Base-by-base conservation (phyloP, 345 rosid species). In the Acer saccharum region DNA sequence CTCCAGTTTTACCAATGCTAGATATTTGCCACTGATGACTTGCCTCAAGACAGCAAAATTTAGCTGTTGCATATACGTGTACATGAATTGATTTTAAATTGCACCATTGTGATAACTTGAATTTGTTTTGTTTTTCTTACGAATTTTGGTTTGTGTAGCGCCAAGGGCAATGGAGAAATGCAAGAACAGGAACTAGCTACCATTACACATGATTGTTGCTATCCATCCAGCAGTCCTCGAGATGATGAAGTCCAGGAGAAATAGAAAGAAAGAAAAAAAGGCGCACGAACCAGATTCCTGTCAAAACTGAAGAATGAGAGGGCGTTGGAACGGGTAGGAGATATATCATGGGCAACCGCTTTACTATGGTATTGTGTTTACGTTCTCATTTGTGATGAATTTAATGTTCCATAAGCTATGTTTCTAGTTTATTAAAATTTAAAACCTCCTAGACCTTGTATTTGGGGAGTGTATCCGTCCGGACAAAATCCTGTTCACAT, bases 121-220 rank as follows among this genome's bases (percentile, higher is more conserved):
- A 50, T 20, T 29, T 50, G 27, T 35, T 27, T 60, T 18, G 9
- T 20, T 74, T 41, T 69, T 65, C n/a, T 6, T n/a, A 20, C 43
- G 62, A 35, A 17, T 77, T 77, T 73, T 60, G 12, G 71, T 76
- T 71, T 21, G 2, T 81, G 72, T 83, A 91, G 94, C 94, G 11
- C 92, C 94, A 78, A 86, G 94, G 86, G 90, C 91, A 16, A 73
- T 81, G 77, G 91, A 91, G 82, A 91, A 89, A 83, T 84, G 84
- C 86, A 86, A 82, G 82, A 84, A 67, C 82, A 76, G 84, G 67
- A 83, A 77, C 84, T 91, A 89, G 86, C 75, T 48, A 6, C 57
- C 25, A 12, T 65, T 48, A 52, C 7, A 46, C 76, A 69, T 76
- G 81, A 54, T 76, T 20, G 21, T 66, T 46, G 60, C 71, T 78